A percentile compares a stretch with the other conserved stretches of the same genome.
Conservation (phyloP, 164 flowering plant genomes). For the Berberis thunbergii region DNA sequence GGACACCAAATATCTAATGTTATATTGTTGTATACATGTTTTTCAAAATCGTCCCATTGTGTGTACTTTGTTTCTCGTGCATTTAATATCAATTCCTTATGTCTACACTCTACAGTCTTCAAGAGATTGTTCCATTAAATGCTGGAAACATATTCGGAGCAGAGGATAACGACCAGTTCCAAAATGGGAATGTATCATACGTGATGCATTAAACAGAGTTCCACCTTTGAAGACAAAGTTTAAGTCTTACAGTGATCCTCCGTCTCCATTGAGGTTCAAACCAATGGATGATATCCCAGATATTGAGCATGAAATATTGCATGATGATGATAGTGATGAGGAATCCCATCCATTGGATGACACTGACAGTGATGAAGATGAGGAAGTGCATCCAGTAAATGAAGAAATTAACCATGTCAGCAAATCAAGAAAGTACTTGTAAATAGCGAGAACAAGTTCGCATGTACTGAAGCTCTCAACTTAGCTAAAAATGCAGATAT, state of each 20-base stretch:
- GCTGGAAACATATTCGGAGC: conserved; percentile 94
- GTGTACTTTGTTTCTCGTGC: background rate
- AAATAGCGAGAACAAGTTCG: background rate
- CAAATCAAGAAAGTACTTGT: background rate
- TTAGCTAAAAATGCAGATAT: conserved; percentile 11
- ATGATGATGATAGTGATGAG: conserved; percentile 57
- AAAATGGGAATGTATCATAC: conserved; percentile 81
- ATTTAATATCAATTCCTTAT: background rate
- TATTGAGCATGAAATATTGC: conserved; percentile 56
- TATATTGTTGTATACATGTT: background rate
- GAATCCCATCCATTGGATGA: conserved; percentile 57
- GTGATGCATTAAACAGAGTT: conserved; percentile 51
- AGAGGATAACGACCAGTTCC: conserved; percentile 73
- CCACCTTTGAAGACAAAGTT: conserved; percentile 32
- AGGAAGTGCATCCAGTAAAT: background rate
- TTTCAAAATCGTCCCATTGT: background rate
- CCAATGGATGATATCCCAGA: conserved; percentile 56
- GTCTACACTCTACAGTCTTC: conserved; percentile 38
- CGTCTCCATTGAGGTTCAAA: conserved; percentile 84
- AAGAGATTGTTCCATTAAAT: conserved; percentile 92
- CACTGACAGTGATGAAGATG: conserved; percentile 19
- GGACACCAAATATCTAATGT: background rate
- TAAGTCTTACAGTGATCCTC: conserved; percentile 73
- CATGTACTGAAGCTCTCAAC: conserved; percentile 10
- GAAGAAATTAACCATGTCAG: background rate